Percentiles rank a stretch among this genome's conserved stretches.
These are phyloP conservation scores for Neofusicoccum umdonicola DNA, from an alignment of 2,329 filamentous ascomycete genomes.

Conservation along the genomic window DNA sequence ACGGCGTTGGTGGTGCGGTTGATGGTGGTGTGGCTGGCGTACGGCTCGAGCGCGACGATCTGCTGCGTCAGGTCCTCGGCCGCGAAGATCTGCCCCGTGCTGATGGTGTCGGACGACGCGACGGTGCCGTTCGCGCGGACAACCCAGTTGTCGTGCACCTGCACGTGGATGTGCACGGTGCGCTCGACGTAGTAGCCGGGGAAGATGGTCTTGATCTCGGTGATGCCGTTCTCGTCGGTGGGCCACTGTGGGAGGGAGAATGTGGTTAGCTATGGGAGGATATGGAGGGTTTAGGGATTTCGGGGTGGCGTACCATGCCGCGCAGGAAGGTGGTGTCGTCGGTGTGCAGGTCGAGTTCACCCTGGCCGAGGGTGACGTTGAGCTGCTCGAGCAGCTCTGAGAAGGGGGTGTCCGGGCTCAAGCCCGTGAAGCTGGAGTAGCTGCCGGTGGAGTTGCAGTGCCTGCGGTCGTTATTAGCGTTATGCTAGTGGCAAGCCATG, in stretches of 20 bases:
- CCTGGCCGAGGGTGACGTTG: slow-evolving; percentile 26
- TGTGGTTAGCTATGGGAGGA: neutral
- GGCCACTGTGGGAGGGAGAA: slow-evolving; percentile 21
- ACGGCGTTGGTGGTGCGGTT: slow-evolving; percentile 35
- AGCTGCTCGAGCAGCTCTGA: slow-evolving; percentile 28
- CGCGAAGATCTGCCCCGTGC: slow-evolving; percentile 35
- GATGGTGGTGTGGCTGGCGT: slow-evolving; percentile 33
- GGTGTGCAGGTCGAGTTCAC: slow-evolving; percentile 24
- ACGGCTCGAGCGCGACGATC: slow-evolving; percentile 37
- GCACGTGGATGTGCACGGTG: slow-evolving; percentile 25
- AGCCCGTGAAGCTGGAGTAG: slow-evolving; percentile 29
- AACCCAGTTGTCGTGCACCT: slow-evolving; percentile 24
- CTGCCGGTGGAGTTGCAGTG: slow-evolving; percentile 24
- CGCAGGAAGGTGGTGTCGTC: slow-evolving; percentile 31
- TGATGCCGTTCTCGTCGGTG: slow-evolving; percentile 26
- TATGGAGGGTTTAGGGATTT: neutral
- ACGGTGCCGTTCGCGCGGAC: slow-evolving; percentile 33
- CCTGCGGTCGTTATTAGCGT: slow-evolving; percentile 22
- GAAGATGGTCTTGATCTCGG: slow-evolving; percentile 27
- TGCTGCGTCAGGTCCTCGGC: slow-evolving; percentile 28
- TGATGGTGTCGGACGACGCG: slow-evolving; percentile 27
- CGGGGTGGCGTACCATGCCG: slow-evolving; percentile 20
- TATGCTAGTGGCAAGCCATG: slow-evolving; percentile 18
- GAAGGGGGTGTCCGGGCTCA: slow-evolving; percentile 19
- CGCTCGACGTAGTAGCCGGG: slow-evolving; percentile 27